phyloP scores from a whole-genome alignment of 2,329 filamentous ascomycete species.

The Apiospora hydei region DNA sequence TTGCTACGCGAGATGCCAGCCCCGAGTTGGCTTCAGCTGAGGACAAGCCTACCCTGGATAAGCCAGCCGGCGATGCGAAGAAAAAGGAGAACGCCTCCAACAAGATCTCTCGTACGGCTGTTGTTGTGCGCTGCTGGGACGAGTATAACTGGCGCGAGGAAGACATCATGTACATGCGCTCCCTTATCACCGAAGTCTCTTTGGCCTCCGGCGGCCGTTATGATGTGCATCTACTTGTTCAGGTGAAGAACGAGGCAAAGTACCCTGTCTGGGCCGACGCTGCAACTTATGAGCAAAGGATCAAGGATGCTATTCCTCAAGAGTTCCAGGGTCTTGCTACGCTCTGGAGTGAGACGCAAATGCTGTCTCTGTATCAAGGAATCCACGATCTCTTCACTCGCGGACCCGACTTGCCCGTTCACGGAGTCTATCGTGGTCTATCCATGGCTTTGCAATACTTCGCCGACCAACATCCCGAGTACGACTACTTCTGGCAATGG shows the following conservation, averaged over 20 bases:
- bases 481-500: conserved; percentile 94
- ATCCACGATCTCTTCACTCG: conserved; percentile 78
- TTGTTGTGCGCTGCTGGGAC: conserved; percentile 84
- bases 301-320: conserved; percentile 73
- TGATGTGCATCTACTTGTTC: conserved; percentile 83
- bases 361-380: conserved; percentile 88
- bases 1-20: conserved; percentile 37
- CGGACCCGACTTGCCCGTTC: conserved; percentile 75
- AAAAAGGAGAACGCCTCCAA: background rate
- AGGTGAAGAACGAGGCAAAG: conserved; percentile 78
- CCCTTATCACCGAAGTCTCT: conserved; percentile 82
- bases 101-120: conserved; percentile 68
- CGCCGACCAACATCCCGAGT: conserved; percentile 85
- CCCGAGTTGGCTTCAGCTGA: conserved; percentile 30
- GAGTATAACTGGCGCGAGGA: conserved; percentile 81
- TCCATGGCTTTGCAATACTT: conserved; percentile 97
- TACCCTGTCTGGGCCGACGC: conserved; percentile 82
- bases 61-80: background rate
- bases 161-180: conserved; percentile 81
- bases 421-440: conserved; percentile 90
- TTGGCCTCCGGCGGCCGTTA: conserved; percentile 86
- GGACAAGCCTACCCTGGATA: background rate
- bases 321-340: conserved; percentile 91
- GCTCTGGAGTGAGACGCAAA: conserved; percentile 93
- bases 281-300: conserved; percentile 70